Conservation (phyloP, 2,329 filamentous ascomycete genomes). For the Biscogniauxia mediterranea region DNA sequence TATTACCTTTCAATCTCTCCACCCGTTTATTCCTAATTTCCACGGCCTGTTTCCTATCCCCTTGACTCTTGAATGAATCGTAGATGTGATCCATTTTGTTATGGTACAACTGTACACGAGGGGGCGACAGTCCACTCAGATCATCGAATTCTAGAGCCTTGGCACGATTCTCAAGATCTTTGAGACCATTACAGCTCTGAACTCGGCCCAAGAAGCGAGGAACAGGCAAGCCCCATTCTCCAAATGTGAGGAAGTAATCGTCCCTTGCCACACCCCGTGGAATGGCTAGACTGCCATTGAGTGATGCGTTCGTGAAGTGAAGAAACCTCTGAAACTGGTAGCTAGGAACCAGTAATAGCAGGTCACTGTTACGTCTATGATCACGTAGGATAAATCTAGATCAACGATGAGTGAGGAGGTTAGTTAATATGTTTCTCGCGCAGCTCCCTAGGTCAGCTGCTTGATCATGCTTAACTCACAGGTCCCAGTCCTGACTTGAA, state of each 20-base stretch:
- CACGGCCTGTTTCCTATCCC: slow-evolving; percentile 42
- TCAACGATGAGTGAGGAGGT: background rate
- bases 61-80: slow-evolving; percentile 45
- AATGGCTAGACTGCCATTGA: slow-evolving; percentile 55
- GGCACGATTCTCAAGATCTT: slow-evolving; percentile 31
- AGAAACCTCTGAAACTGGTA: slow-evolving; percentile 65
- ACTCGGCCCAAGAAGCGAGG: slow-evolving; percentile 68
- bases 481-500: slow-evolving; percentile 65
- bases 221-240: slow-evolving; percentile 54
- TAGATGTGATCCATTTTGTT: slow-evolving; percentile 52
- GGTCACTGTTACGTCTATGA: slow-evolving; percentile 45
- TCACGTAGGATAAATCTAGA: slow-evolving; percentile 38
- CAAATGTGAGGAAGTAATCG: slow-evolving; percentile 63
- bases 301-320: slow-evolving; percentile 59
- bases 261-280: slow-evolving; percentile 49
- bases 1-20: slow-evolving; percentile 50
- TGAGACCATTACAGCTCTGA: slow-evolving; percentile 38
- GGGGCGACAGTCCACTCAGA: slow-evolving; percentile 34
- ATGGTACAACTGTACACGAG: slow-evolving; percentile 47
- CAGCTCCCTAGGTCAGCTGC: too few species aligned
- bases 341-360: slow-evolving; percentile 66
- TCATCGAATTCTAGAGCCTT: slow-evolving; percentile 40
- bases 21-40: slow-evolving; percentile 47
- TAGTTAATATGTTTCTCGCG: background rate
- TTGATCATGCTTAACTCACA: slow-evolving; percentile 55